A percentile compares a stretch with the other conserved stretches of the same genome.
Conservation (phyloP, 31 red algal species). For the Porphyra umbilicalis region DNA sequence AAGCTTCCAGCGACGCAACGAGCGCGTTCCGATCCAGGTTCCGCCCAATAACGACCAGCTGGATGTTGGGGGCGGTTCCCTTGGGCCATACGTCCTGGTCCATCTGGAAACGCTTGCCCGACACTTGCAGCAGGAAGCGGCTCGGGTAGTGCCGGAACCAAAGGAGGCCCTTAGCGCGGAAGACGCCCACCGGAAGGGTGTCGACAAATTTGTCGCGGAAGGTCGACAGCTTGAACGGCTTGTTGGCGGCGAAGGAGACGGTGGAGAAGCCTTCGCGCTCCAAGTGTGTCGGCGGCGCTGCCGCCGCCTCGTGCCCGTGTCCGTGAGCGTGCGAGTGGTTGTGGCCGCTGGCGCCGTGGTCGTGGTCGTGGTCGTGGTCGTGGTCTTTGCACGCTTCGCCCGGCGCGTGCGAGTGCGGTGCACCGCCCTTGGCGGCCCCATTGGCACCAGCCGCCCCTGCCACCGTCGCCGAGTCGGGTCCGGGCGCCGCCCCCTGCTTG, state of each 20-base stretch:
- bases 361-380: constrained; percentile 15
- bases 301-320: constrained; percentile 10
- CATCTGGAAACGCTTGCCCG: constrained; percentile 68
- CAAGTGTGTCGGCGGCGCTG: constrained; percentile 28
- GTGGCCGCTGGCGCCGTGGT: background rate
- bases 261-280: constrained; percentile 80
- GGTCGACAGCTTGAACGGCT: constrained; percentile 36
- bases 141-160: constrained; percentile 57
- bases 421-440: background rate
- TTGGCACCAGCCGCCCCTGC: background rate
- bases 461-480: background rate
- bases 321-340: constrained; percentile 2
- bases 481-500: too few relatives aligned
- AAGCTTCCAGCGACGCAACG: constrained; percentile 32
- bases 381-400: constrained; percentile 7
- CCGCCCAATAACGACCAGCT: constrained; percentile 78
- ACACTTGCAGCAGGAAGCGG: constrained; percentile 77
- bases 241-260: constrained; percentile 61
- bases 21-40: constrained; percentile 46
- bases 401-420: background rate
- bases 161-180: constrained; percentile 76
- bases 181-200: constrained; percentile 57
- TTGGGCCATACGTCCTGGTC: constrained; percentile 89
- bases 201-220: constrained; percentile 77
- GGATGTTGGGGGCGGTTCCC: constrained; percentile 49